Percentiles rank a stretch among this genome's conserved stretches.
phyloP scores from a whole-genome alignment of 495 filamentous ascomycete species.

The Penicillium malachiteum region DNA sequence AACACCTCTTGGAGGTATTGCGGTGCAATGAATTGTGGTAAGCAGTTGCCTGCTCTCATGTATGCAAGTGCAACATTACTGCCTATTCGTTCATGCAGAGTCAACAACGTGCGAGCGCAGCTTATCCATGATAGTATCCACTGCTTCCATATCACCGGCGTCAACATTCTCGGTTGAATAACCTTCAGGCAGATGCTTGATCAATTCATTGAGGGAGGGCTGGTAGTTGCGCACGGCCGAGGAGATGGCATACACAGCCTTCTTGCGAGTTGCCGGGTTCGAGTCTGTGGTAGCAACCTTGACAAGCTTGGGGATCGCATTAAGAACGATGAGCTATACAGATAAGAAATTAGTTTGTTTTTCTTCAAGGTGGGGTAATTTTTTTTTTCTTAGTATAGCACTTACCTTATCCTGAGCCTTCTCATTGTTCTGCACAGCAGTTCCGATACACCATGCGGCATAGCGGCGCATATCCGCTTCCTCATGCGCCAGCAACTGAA shows the following conservation, averaged over 20 bases:
- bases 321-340: conserved; percentile 60
- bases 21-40: too few species aligned
- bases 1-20: too few species aligned
- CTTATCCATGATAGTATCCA: conserved; percentile 70
- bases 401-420: conserved; percentile 72
- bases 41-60: not conserved
- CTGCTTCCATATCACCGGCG: conserved; percentile 78
- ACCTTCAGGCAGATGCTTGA: conserved; percentile 64
- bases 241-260: conserved; percentile 84
- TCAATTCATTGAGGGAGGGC: conserved; percentile 60
- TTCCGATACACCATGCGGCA: conserved; percentile 91
- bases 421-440: conserved; percentile 93
- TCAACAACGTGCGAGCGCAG: conserved; percentile 53
- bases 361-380: not conserved
- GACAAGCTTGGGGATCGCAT: conserved; percentile 68
- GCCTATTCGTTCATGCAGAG: conserved; percentile 23
- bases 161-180: conserved; percentile 62
- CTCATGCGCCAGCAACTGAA: conserved; percentile 61
- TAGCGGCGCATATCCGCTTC: conserved; percentile 72
- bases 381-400: not conserved
- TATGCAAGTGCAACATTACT: not conserved
- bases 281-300: conserved; percentile 59
- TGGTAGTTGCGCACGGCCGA: conserved; percentile 83
- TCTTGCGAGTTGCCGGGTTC: conserved; percentile 70
- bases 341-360: not conserved